Evolutionary conservation across 2,329 filamentous ascomycete species (phyloP).

Genomic region (Hypoxylon sp.): DNA sequence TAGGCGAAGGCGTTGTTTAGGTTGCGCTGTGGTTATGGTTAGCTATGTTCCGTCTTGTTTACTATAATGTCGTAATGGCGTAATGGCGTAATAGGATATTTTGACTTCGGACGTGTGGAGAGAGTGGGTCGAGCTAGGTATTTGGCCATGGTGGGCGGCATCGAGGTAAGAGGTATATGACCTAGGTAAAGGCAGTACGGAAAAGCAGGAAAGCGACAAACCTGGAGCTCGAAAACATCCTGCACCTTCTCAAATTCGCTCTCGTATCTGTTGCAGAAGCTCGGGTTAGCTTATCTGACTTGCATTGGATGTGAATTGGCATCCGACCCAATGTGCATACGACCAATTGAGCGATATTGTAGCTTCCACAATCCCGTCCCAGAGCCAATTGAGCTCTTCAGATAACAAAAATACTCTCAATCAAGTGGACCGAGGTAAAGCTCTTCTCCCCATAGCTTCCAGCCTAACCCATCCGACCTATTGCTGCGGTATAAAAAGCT

Average conservation of each 20-base stretch:
- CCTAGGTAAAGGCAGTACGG: constrained; percentile 26
- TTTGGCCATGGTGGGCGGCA: constrained; percentile 5
- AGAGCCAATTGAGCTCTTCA: constrained; percentile 26
- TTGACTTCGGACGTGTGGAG: constrained; percentile 24
- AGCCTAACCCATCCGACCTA: background rate
- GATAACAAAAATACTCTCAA: background rate
- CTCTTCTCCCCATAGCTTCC: constrained; percentile 6
- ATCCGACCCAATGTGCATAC: background rate
- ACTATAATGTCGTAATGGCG: background rate
- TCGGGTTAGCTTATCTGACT: constrained; percentile 52
- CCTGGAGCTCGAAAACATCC: constrained; percentile 99
- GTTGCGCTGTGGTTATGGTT: constrained; percentile 55
- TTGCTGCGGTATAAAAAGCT: constrained; percentile 27
- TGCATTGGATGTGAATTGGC: constrained; percentile 50
- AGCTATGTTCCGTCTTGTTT: constrained; percentile 20
- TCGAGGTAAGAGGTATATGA: background rate
- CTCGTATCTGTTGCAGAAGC: constrained; percentile 80
- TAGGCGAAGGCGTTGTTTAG: constrained; percentile 99
- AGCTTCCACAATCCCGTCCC: constrained; percentile 3
- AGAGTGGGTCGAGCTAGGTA: constrained; percentile 35
- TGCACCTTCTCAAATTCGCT: constrained; percentile 98
- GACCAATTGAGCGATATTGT: constrained; percentile 27
- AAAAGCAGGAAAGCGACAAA: constrained; percentile 60
- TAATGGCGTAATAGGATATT: constrained; percentile 45
- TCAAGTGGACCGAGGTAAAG: constrained; percentile 17